Evolutionary conservation across 441 rosid species (phyloP), one percentile per base, ranked within the genome.

Genomic region (Adansonia rubrostipa): DNA sequence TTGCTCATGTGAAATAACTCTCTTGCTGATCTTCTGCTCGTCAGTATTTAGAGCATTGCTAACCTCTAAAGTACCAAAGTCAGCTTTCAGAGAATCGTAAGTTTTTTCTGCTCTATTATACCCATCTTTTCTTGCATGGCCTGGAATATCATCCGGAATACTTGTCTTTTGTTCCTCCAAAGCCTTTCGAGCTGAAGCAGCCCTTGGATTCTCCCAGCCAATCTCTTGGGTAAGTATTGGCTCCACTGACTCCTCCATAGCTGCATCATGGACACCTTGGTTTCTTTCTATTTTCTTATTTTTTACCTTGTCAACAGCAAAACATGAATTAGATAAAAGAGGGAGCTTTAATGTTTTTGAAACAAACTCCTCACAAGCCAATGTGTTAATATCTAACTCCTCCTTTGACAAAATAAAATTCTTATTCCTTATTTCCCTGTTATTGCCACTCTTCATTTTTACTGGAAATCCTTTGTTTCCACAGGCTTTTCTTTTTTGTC

Each of bases 341-440:
- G 98, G 95, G 82, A 91, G 93, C 88, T 85, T 88, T 86, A 89
- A 42, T 57, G 96, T 84, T 83, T 87, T 85, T n/a, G 90, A 85
- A 81, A 96, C 89, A 85, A 92, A 92, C 81, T 92, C 94, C 82
- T 92, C 93, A n/a, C 85, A 87, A 62, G 79, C 80, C 77, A 81
- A 64, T 19, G 82, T 80, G 80, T 88, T 92, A 70, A 78, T 63
- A 76, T 86, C 89, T 33, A 51, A 62, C 61, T 88, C 87, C 89
- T 83, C 90, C 82, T 79, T 88, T 3, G 75, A 71, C 9, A 74
- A 24, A 77, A 42, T 77, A 82, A 80, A 86, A 53, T 67, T 67
- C 54, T 82, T 85, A 80, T 73, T 82, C 75, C 50, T 75, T 72
- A 76, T 71, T 74, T 83, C 87, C 85, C 82, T 88, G 66, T 83